Evolutionary conservation across 2,329 filamentous ascomycete species (phyloP), one percentile per base, ranked within the genome.

Genomic region (Akanthomyces lecanii): DNA sequence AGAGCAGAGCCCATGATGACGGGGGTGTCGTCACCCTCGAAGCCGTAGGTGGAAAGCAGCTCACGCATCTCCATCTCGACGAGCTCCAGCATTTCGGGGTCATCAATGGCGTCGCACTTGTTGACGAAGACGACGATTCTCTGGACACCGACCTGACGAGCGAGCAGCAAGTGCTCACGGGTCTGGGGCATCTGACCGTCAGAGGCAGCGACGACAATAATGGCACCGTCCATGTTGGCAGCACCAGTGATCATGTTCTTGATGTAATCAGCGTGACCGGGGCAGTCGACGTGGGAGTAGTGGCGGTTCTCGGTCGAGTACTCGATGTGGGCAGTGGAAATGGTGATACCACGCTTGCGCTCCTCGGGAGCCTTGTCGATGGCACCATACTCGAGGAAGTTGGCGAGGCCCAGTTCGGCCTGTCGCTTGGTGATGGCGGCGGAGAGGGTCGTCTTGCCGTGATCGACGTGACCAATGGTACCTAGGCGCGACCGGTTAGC

Each of bases 211-310:
- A 99, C 96, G 69, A 99, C 95, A 73, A 99, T 97, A 76, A 99
- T 94, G 73, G 95, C 94, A 73, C 95, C 95, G 73, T 99, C 95
- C 95, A 99, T 99, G 84, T 92, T 96, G 73, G 96, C 94, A 67
- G 95, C 93, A 88, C 95, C 95, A 70, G 95, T 99, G 79, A 99
- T 99, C 95, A 99, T 99, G 89, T 99, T 99, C 88, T 99, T 99
- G 84, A 99, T 98, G 85, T 99, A 99, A 92, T 99, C 95, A 80
- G 95, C 95, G 89, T 99, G 95, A 81, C 95, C 95, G 64, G 95
- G 95, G 81, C 95, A 99, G 86, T 99, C 95, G 83, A 99, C 95
- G 86, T 99, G 95, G 73, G 95, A 95, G 82, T 99, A 99, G 84
- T 99, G 95, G 75, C 95, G 89, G 76, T 83, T 84, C 0, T 97